Percentiles rank a stretch among this genome's conserved stretches.
Conservation (phyloP, 2,329 filamentous ascomycete genomes). For the Falciphora oryzae region DNA sequence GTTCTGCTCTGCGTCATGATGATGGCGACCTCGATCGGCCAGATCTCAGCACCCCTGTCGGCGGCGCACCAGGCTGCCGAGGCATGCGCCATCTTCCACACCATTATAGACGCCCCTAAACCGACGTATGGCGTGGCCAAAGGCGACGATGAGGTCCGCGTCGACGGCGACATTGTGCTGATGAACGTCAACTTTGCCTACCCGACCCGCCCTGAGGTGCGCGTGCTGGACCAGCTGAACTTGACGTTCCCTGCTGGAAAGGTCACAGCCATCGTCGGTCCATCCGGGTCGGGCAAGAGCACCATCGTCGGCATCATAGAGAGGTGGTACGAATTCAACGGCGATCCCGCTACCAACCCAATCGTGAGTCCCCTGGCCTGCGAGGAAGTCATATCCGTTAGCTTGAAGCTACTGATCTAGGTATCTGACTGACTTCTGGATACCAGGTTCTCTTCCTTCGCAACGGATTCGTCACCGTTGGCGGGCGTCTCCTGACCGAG, state of each 20-base stretch:
- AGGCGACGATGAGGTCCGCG: slow-evolving; percentile 37
- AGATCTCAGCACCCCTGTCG: slow-evolving; percentile 50
- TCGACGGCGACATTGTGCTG: slow-evolving; percentile 49
- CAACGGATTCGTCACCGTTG: slow-evolving; percentile 20
- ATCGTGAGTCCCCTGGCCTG: slow-evolving; percentile 8
- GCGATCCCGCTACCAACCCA: slow-evolving; percentile 30
- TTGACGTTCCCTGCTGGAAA: slow-evolving; percentile 58
- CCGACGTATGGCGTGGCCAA: slow-evolving; percentile 31
- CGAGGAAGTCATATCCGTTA: neutral
- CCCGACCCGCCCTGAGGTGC: slow-evolving; percentile 38
- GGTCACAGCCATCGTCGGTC: slow-evolving; percentile 72
- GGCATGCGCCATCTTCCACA: slow-evolving; percentile 51
- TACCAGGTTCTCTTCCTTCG: slow-evolving; percentile 19
- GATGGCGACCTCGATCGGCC: slow-evolving; percentile 48
- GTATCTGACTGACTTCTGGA: neutral
- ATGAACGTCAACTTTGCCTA: slow-evolving; percentile 64
- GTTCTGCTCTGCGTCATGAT: slow-evolving; percentile 56
- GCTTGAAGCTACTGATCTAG: neutral
- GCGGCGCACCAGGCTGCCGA: slow-evolving; percentile 49
- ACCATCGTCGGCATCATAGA: slow-evolving; percentile 67
- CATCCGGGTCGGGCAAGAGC: slow-evolving; percentile 78
- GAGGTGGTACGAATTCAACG: slow-evolving; percentile 60
- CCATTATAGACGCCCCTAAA: slow-evolving; percentile 40
- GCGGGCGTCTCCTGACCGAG: slow-evolving; percentile 25
- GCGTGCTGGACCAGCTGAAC: slow-evolving; percentile 45